phyloP scores from a whole-genome alignment of 228 moss, liverwort and hornwort species.

The Sphagnum magellanicum region DNA sequence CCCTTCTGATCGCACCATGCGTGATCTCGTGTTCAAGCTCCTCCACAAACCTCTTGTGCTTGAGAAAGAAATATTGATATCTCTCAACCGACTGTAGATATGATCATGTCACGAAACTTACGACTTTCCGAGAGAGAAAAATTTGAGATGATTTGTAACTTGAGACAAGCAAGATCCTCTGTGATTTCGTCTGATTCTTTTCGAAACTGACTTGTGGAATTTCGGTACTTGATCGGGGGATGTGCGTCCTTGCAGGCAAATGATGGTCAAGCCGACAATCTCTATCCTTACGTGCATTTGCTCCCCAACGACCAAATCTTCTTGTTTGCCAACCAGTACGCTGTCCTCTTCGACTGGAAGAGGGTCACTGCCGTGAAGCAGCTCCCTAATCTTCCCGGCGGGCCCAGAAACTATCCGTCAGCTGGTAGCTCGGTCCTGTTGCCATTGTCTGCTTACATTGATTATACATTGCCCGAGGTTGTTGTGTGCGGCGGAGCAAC shows the following conservation, averaged over 20 bases:
- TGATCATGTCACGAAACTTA: no score
- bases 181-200: no score
- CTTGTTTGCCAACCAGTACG: slow-evolving; percentile 1
- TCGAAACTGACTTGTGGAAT: no score
- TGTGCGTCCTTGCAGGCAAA: background rate
- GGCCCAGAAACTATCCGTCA: slow-evolving; percentile 44
- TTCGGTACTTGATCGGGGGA: no score
- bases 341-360: slow-evolving; percentile 11
- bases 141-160: no score
- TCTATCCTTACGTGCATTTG: slow-evolving; percentile 9
- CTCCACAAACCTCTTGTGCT: no score
- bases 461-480: slow-evolving; percentile 15
- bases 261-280: slow-evolving; percentile 2
- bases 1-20: no score
- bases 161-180: no score
- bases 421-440: slow-evolving; percentile 31
- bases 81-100: no score
- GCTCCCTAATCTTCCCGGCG: slow-evolving; percentile 23
- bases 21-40: no score
- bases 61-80: no score
- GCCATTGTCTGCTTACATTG: slow-evolving; percentile 6
- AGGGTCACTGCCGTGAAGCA: slow-evolving; percentile 13
- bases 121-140: no score
- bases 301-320: slow-evolving; percentile 1
- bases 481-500: slow-evolving; percentile 27